Base-by-base conservation (phyloP, 2,329 filamentous ascomycete species). In the Alternaria tenuissima region DNA sequence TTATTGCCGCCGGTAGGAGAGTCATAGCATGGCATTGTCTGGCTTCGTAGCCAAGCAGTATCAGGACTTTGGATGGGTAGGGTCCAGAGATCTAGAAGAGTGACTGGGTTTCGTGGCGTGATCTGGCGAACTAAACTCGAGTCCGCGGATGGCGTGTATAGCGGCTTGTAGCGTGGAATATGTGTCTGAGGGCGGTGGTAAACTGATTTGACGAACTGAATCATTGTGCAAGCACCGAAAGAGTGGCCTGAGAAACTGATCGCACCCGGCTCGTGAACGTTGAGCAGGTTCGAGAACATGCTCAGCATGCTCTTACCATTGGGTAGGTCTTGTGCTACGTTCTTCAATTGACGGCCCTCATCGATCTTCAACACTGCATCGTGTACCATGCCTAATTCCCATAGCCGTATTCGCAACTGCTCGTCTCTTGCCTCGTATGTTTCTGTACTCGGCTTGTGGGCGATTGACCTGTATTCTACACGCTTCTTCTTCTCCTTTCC, bases 71-170 rank as follows among this genome's bases (percentile, higher is more conserved):
- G 81, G 28, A 94, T 81, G 0, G 92, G 91, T 65, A 94, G 85
- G 62, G 88, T 89, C 92, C 92, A 96, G 79, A 93, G 88, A 70
- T 96, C 93, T 9, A 96, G 85, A 1, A 96, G 82, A 59, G 92
- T 84, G 1, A 88, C 81, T 0, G 90, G 85, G 8, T 87, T 91
- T 42, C 82, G 80, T 1, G 89, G 84, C 0, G 89, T 93, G 64
- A 96, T 86, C 74, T 94, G 92, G 2, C 77, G 76, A 41, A 84
- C 79, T 24, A 95, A 81, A 0, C 81, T 78, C 0, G 88, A 89
- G 46, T 83, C 79, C 6, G 80, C 72, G 1, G 79, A 78, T 0
- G 91, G 90, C 0, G 76, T 79, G 75, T 89, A 93, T 0, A 94
- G 81, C 0, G 89, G 86, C 26, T 81, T 81, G 52, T 83, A 80